Conservation (phyloP, 2,329 filamentous ascomycete species). For the Cyclaneusma minus region DNA sequence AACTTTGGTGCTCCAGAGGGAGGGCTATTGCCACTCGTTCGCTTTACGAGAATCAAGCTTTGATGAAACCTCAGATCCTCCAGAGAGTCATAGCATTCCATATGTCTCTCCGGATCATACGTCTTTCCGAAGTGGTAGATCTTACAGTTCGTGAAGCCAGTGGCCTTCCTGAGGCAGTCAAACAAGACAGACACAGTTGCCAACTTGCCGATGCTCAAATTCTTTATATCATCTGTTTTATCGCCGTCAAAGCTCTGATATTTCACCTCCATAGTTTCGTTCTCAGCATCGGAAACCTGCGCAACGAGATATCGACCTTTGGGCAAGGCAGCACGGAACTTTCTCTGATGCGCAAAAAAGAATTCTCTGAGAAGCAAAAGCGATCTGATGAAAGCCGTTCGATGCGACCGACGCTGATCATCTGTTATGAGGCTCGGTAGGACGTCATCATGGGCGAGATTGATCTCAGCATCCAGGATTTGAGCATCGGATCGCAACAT, state of each 20-base stretch:
- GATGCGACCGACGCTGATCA: slow-evolving; percentile 33
- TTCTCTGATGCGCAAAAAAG: slow-evolving; percentile 46
- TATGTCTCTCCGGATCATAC: slow-evolving; percentile 43
- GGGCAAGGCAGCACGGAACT: slow-evolving; percentile 42
- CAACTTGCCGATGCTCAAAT: slow-evolving; percentile 48
- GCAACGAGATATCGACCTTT: slow-evolving; percentile 38
- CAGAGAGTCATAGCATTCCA: slow-evolving; percentile 45
- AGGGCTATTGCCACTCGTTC: slow-evolving; percentile 30
- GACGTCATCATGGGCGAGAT: no score
- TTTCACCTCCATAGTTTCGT: slow-evolving; percentile 49
- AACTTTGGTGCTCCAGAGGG: slow-evolving; percentile 29
- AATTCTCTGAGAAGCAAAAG: slow-evolving; percentile 54
- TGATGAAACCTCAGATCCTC: slow-evolving; percentile 51
- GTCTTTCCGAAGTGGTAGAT: slow-evolving; percentile 54
- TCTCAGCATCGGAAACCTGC: slow-evolving; percentile 34
- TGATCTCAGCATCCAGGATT: no score
- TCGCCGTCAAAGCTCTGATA: slow-evolving; percentile 60
- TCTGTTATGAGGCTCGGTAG: slow-evolving; percentile 29
- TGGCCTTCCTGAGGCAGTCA: slow-evolving; percentile 48
- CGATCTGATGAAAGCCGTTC: slow-evolving; percentile 52
- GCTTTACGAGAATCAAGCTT: slow-evolving; percentile 51
- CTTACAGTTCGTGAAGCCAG: slow-evolving; percentile 62
- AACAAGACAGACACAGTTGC: slow-evolving; percentile 59
- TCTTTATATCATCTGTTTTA: slow-evolving; percentile 40
- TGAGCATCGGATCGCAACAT: no score